Percentiles rank a stretch among this genome's conserved stretches.
Evolutionary conservation across 2,329 filamentous ascomycete species (phyloP).

Genomic region (Ophiostoma sp.): DNA sequence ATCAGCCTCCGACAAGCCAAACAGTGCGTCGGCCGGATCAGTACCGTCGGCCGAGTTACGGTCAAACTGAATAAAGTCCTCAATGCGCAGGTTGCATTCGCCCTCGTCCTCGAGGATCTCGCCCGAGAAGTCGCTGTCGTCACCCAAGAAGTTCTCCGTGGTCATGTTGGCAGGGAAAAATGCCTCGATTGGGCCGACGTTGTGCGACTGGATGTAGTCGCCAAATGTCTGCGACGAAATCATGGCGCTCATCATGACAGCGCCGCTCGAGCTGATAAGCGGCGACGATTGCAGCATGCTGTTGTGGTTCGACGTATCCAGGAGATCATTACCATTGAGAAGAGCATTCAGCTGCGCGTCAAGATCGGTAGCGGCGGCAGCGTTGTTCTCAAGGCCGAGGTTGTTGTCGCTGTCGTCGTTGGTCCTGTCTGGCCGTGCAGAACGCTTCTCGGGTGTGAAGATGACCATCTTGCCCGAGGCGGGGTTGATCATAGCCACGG

Average conservation of each 20-base stretch:
- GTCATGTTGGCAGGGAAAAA: conserved; percentile 61
- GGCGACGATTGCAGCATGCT: conserved; percentile 43
- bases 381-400: not conserved
- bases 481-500: conserved; percentile 54
- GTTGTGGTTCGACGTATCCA: not conserved
- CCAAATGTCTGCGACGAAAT: conserved; percentile 52
- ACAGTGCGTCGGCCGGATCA: conserved; percentile 18
- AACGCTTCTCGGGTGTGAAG: conserved; percentile 47
- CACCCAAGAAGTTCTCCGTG: conserved; percentile 52
- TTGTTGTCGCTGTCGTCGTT: conserved; percentile 10
- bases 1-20: conserved; percentile 14
- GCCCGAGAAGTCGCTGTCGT: conserved; percentile 46
- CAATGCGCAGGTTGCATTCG: conserved; percentile 58
- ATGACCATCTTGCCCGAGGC: conserved; percentile 58
- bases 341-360: conserved; percentile 10
- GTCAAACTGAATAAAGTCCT: conserved; percentile 69
- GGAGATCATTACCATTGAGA: not conserved
- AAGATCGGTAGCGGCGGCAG: not conserved
- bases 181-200: conserved; percentile 66
- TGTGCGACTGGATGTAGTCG: conserved; percentile 56
- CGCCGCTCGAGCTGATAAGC: conserved; percentile 52
- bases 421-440: conserved; percentile 6
- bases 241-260: conserved; percentile 74
- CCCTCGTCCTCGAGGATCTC: conserved; percentile 59
- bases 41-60: conserved; percentile 33